Evolutionary conservation across 148 eudicot species (phyloP).

Genomic region (Amaranthus cruentus): DNA sequence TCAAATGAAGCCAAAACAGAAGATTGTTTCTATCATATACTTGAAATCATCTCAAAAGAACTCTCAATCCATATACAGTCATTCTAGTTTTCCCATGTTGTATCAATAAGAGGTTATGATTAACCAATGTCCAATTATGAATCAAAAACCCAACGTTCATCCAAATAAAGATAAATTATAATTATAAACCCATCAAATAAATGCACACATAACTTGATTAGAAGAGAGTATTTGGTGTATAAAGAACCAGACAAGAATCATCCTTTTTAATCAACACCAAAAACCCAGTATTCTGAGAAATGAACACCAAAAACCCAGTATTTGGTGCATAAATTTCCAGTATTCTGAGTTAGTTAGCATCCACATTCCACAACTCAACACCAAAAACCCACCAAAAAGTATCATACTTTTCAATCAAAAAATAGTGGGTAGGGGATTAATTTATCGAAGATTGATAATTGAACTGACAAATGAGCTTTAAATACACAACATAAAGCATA

Average conservation of each 20-base stretch:
- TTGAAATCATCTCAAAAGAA: not conserved
- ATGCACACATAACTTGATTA: too few species aligned
- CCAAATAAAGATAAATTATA: not conserved
- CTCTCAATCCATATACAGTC: not conserved
- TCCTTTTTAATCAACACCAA: too few species aligned
- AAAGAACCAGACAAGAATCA: too few species aligned
- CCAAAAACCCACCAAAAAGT: too few species aligned
- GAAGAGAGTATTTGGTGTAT: too few species aligned
- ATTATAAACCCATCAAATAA: not conserved
- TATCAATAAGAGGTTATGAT: not conserved
- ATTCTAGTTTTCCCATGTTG: not conserved
- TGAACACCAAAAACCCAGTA: too few species aligned
- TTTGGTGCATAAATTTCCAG: too few species aligned
- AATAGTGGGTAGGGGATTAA: not conserved
- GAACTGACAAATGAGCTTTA: not conserved
- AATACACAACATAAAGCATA: not conserved
- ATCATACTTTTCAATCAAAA: too few species aligned
- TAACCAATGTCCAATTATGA: too few species aligned
- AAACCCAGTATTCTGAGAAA: not conserved
- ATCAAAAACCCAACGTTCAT: not conserved
- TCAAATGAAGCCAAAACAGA: not conserved
- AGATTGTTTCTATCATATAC: not conserved
- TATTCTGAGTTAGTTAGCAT: too few species aligned
- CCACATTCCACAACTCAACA: too few species aligned
- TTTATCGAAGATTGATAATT: slow-evolving; percentile 4